Base-by-base conservation (phyloP, 2,329 filamentous ascomycete species). In the Phyllosticta paracitricarpa region DNA sequence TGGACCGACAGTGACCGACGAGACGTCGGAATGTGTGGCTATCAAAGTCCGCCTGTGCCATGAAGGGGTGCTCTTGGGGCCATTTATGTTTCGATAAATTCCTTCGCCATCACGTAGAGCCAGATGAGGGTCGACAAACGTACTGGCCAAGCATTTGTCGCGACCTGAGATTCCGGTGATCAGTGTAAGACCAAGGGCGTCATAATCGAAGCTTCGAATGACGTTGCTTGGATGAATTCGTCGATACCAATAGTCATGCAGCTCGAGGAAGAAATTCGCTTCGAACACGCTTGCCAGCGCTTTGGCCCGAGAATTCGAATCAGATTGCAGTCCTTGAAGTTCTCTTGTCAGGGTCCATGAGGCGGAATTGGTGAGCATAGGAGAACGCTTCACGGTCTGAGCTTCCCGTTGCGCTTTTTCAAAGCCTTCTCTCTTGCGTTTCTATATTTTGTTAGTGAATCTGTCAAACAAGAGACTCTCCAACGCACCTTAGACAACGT, bases 151-250 rank as follows among this genome's bases (percentile, higher is more conserved):
- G 40, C 55, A 51, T 30, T 30, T 26, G 14, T 61, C 53, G 26
- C 51, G 24, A n/a, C 40, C 40, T 10, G 22, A 24, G 19, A 61
- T 40, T 14, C 59, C 55, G 10, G 59, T 53, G 48, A 61, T 57
- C 48, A 61, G 30, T 7, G 59, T 61, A 22, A 54, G 56, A 4
- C 35, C 53, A 22, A 57, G 40, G 9, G 59, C 30, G 24, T 61
- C 59, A n/a, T 61, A 61, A 33, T 61, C 59, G 51, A 61, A 61
- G 35, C 55, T 56, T 22, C 58, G 25, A 14, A 61, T 54, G 6
- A 48, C 48, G 10, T 61, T 30, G 14, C 40, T 24, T 54, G 52
- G 8, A n/a, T 19, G 14, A 17, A 48, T n/a, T n/a, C 7, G 14
- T 7, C 40, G 40, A 19, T 40, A 22, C 58, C 58, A 61, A 12